A percentile compares a stretch with the other conserved stretches of the same genome.
These are phyloP conservation scores for Elaeis oleifera DNA, from an alignment of 202 grass and related monocot species.

Conservation along the genomic window DNA sequence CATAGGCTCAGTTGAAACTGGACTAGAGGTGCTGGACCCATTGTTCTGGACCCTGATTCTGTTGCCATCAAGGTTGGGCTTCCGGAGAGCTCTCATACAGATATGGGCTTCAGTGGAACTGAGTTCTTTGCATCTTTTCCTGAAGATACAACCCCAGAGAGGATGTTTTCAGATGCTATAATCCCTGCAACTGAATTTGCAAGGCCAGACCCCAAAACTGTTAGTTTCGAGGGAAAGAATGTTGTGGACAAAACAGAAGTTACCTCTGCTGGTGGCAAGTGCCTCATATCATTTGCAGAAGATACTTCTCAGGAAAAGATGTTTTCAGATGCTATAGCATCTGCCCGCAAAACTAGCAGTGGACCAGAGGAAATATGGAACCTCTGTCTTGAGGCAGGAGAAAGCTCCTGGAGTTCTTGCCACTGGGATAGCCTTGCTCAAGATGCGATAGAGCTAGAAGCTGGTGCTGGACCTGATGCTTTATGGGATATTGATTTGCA, in stretches of 20 bases:
- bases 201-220: conserved; percentile 21
- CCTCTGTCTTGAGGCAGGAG: conserved; percentile 15
- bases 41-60: background rate
- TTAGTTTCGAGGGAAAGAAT: conserved; percentile 32
- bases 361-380: conserved; percentile 23
- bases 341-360: conserved; percentile 13
- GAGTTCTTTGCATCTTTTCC: conserved; percentile 16
- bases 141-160: conserved; percentile 10
- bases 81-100: background rate
- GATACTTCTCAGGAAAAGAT: conserved; percentile 13
- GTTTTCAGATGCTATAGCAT: conserved; percentile 4
- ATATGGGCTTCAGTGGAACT: background rate
- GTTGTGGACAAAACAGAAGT: conserved; percentile 20
- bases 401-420: conserved; percentile 20
- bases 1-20: conserved; percentile 3
- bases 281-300: conserved; percentile 28
- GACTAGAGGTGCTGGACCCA: background rate
- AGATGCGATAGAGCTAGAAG: conserved; percentile 29
- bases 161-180: conserved; percentile 19
- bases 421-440: conserved; percentile 19
- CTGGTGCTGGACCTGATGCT: conserved; percentile 22
- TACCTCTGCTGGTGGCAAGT: conserved; percentile 24
- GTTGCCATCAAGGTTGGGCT: background rate
- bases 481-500: conserved; percentile 53
- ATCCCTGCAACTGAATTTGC: background rate